phyloP scores from a whole-genome alignment of 148 eudicot species.

The Vaccinium macrocarpon region DNA sequence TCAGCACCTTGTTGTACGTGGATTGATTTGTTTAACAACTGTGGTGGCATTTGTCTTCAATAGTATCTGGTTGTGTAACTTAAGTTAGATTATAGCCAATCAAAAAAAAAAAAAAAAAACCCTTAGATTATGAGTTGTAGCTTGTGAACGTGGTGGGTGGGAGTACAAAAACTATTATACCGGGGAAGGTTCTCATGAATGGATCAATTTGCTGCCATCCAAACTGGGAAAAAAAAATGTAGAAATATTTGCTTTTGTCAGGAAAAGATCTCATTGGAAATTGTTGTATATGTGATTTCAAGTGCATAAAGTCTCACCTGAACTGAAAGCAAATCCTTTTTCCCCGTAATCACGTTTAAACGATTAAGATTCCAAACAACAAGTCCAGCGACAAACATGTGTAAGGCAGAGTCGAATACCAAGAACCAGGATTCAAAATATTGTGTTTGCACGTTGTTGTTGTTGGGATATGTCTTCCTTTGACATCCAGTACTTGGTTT shows the following conservation, averaged over 20 bases:
- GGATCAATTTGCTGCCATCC: conserved; percentile 13
- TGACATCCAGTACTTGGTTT: not conserved
- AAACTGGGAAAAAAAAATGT: conserved; percentile 7
- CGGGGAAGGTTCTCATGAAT: conserved; percentile 14
- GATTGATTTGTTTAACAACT: conserved; percentile 6
- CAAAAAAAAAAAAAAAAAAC: too few relatives aligned
- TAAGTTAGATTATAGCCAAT: not conserved
- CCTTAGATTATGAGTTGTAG: not conserved
- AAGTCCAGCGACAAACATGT: conserved; percentile 4
- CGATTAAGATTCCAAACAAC: conserved; percentile 14
- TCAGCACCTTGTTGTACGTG: conserved; percentile 1
- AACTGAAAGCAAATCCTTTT: conserved; percentile 14
- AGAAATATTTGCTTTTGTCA: not conserved
- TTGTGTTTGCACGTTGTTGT: conserved; percentile 6
- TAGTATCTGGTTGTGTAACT: not conserved
- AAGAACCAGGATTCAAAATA: not conserved
- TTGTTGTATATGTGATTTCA: not conserved
- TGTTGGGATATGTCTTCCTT: conserved; percentile 8
- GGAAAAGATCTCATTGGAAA: conserved; percentile 3
- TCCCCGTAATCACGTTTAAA: conserved; percentile 10
- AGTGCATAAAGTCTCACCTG: conserved; percentile 8
- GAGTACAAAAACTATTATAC: not conserved
- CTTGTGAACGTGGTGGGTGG: not conserved
- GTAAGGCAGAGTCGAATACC: not conserved
- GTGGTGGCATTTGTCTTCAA: not conserved